Percentiles rank a stretch among this genome's conserved stretches.
phyloP scores from a whole-genome alignment of 176 grass and related monocot genomes.

The Puccinellia tenuiflora region DNA sequence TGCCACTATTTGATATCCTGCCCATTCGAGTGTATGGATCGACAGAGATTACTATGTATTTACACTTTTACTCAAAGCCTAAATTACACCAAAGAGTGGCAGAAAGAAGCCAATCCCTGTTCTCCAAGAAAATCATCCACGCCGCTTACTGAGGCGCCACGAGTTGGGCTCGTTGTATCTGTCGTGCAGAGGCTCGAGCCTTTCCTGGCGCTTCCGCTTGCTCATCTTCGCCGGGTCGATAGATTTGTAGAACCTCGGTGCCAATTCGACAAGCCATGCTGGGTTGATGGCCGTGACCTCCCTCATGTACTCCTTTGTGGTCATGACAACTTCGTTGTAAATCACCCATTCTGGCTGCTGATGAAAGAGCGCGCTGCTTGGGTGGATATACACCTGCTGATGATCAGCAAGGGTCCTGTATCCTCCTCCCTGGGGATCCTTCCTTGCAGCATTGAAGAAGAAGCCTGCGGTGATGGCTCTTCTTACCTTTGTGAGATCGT shows the following conservation, averaged over 20 bases:
- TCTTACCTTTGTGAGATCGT: constrained; percentile 50
- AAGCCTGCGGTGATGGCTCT: constrained; percentile 60
- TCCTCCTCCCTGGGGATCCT: constrained; percentile 63
- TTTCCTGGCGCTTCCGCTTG: constrained; percentile 61
- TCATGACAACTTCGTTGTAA: constrained; percentile 64
- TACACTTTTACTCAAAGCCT: background rate
- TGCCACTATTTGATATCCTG: background rate
- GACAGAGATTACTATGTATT: background rate
- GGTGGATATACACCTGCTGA: constrained; percentile 69
- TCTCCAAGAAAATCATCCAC: constrained; percentile 21
- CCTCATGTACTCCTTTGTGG: constrained; percentile 49
- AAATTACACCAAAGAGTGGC: background rate
- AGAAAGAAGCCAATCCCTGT: background rate
- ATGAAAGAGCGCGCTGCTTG: constrained; percentile 57
- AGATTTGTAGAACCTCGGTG: constrained; percentile 55
- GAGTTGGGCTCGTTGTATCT: constrained; percentile 43
- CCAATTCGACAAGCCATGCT: constrained; percentile 30
- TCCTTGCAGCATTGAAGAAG: constrained; percentile 60
- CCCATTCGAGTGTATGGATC: background rate
- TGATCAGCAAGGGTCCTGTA: constrained; percentile 52
- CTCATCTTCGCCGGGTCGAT: constrained; percentile 44
- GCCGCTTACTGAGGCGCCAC: constrained; percentile 62
- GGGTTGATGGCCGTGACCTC: constrained; percentile 30
- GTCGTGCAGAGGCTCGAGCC: constrained; percentile 59
- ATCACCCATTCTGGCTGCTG: constrained; percentile 64